Percentiles rank a stretch among this genome's conserved stretches.
Evolutionary conservation across 1,284 basidiomycete genomes (phyloP).

Genomic region (Boletus semigastroideus): DNA sequence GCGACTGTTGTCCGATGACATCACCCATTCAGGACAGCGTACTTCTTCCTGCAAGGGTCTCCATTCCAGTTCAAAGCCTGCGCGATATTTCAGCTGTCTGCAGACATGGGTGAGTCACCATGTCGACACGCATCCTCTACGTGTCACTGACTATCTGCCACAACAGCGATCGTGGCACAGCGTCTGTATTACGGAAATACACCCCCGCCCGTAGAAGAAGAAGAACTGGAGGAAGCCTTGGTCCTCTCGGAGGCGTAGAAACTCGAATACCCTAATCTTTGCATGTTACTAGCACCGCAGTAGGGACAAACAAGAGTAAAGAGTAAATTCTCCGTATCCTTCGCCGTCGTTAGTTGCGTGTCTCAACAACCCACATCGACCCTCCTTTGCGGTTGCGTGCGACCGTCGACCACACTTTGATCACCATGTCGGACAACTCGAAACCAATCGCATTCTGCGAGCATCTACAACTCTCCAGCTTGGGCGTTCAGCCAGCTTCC

Average conservation of each 20-base stretch:
- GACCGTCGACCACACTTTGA: constrained; percentile 20
- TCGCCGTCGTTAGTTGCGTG: constrained; percentile 13
- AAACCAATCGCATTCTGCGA: constrained; percentile 85
- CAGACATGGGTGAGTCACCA: constrained; percentile 63
- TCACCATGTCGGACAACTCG: constrained; percentile 47
- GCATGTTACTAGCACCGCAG: not conserved
- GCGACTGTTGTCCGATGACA: constrained; percentile 11
- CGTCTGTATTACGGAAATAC: constrained; percentile 68
- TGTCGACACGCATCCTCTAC: constrained; percentile 11
- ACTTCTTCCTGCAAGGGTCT: constrained; percentile 72
- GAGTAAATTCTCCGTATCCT: constrained; percentile 28
- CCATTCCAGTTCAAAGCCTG: constrained; percentile 80
- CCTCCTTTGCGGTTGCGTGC: constrained; percentile 15
- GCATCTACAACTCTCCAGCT: constrained; percentile 90
- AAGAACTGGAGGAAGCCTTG: constrained; percentile 72
- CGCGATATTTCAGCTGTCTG: constrained; percentile 75
- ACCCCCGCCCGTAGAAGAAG: constrained; percentile 57
- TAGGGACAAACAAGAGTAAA: constrained; percentile 33
- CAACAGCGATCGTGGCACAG: constrained; percentile 63
- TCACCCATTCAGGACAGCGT: constrained; percentile 54
- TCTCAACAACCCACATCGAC: constrained; percentile 26
- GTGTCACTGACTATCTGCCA: constrained; percentile 12
- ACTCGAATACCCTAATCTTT: not conserved
- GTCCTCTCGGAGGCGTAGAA: constrained; percentile 57
- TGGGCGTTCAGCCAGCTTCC: constrained; percentile 94